Evolutionary conservation across 2,329 filamentous ascomycete species (phyloP), one percentile per base, ranked within the genome.

Genomic region (Ophiostoma pallidulum): DNA sequence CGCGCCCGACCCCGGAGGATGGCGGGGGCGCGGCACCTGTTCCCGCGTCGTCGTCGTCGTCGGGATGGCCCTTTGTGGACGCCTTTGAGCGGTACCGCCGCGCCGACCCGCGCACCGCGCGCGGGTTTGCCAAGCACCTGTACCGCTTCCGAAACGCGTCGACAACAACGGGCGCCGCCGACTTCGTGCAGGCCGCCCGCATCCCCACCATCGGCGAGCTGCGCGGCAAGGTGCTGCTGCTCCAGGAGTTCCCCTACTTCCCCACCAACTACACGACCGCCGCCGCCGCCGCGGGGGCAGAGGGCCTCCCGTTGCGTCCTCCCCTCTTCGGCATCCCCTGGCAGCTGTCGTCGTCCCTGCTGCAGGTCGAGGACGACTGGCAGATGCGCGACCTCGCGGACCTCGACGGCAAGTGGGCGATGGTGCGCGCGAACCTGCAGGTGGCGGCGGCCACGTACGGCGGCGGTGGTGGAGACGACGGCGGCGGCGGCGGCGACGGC

Each of bases 291-390:
- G 14, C 20, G 18, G 36, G n/a, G n/a, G n/a, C n/a, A n/a, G n/a
- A n/a, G n/a, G n/a, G n/a, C n/a, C n/a, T n/a, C n/a, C n/a, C n/a
- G n/a, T n/a, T n/a, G n/a, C n/a, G n/a, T n/a, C n/a, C 41, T 24
- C 56, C 61, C 8, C 36, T 29, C 20, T 73, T 71, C 54, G 72
- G 72, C 46, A 53, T 72, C 38, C 58, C 60, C 29, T 75, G 71
- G 72, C 62, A 65, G 29, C 49, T 54, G n/a, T 41, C 47, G 32
- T 67, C 67, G 8, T 50, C 57, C 3, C 66, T 68, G 52, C 69
- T 74, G 62, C 52, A 57, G 2, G 64, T 75, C 36, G 70, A 74
- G 56, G 72, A 74, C 57, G 53, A 62, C 29, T 74, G 68, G 66
- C 63, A 68, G 53, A 65, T 74, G 41, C 62, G 64, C 0, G 64